Percentiles rank a stretch among this genome's conserved stretches.
phyloP scores from a whole-genome alignment of 495 filamentous ascomycete species.

The Neurospora pannonica region DNA sequence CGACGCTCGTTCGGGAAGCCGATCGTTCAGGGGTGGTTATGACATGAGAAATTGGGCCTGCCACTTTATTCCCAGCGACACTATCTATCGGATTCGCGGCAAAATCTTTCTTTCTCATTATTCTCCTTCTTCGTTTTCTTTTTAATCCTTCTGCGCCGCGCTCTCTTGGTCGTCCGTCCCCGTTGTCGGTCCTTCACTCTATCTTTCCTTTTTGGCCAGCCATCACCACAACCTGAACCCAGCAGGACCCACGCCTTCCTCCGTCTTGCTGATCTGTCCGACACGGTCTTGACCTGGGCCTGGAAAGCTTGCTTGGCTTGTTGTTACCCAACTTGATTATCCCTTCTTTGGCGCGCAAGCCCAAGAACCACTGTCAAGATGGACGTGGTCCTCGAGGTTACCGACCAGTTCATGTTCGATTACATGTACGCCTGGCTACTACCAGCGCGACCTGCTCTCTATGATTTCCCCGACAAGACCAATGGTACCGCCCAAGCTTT shows the following conservation, averaged over 20 bases:
- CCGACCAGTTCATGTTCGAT: constrained; percentile 79
- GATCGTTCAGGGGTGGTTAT: neutral
- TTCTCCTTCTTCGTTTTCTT: neutral
- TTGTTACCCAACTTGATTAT: neutral
- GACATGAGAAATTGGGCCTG: neutral
- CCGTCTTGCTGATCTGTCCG: neutral
- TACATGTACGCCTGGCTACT: constrained; percentile 63
- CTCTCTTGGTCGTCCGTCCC: neutral
- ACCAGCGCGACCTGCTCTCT: constrained; percentile 48
- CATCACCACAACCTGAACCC: neutral
- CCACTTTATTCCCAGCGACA: neutral
- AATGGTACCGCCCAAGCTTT: constrained; percentile 30
- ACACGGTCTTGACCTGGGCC: neutral
- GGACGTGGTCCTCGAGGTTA: constrained; percentile 84
- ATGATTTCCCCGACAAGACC: constrained; percentile 30
- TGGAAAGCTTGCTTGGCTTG: neutral
- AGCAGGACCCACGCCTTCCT: neutral
- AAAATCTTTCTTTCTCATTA: neutral
- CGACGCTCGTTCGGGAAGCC: neutral
- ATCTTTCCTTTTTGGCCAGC: neutral
- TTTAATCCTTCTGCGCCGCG: neutral
- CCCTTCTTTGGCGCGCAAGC: neutral
- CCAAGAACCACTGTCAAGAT: constrained; percentile 38
- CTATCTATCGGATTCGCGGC: neutral
- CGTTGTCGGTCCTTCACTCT: neutral